phyloP scores from a whole-genome alignment of 2,329 filamentous ascomycete species.

The Aspergillus pseudoviridinutans region DNA sequence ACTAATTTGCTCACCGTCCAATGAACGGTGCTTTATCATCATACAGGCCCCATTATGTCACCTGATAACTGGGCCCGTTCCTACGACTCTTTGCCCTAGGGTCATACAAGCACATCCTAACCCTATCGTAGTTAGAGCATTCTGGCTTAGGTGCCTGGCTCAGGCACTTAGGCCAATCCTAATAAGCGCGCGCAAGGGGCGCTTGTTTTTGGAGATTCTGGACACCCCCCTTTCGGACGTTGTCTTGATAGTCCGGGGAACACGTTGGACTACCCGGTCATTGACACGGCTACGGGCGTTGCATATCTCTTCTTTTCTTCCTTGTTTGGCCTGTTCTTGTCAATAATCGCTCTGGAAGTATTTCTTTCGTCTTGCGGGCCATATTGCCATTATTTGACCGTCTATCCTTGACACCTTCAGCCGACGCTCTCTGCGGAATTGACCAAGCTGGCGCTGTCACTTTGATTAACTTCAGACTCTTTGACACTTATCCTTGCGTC shows the following conservation, averaged over 20 bases:
- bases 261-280: slow-evolving; percentile 12
- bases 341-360: slow-evolving; percentile 28
- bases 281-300: slow-evolving; percentile 9
- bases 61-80: not conserved
- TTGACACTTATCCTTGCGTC: not conserved
- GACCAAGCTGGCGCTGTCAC: not conserved
- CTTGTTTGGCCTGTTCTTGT: slow-evolving; percentile 10
- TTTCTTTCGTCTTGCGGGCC: slow-evolving; percentile 21
- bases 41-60: not conserved
- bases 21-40: not conserved
- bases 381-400: slow-evolving; percentile 8
- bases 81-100: not conserved
- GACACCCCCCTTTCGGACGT: slow-evolving; percentile 29
- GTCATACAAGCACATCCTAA: not conserved
- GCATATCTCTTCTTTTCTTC: slow-evolving; percentile 5
- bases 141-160: slow-evolving; percentile 1
- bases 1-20: not conserved
- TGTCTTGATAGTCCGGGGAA: slow-evolving; percentile 26
- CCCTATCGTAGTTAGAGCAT: slow-evolving; percentile 7
- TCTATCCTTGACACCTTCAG: not conserved
- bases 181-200: slow-evolving; percentile 38
- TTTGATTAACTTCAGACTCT: not conserved
- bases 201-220: slow-evolving; percentile 26
- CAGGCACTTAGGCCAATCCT: slow-evolving; percentile 15
- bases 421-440: not conserved